Base-by-base conservation (phyloP, 306 rosid species). In the Delonix regia region DNA sequence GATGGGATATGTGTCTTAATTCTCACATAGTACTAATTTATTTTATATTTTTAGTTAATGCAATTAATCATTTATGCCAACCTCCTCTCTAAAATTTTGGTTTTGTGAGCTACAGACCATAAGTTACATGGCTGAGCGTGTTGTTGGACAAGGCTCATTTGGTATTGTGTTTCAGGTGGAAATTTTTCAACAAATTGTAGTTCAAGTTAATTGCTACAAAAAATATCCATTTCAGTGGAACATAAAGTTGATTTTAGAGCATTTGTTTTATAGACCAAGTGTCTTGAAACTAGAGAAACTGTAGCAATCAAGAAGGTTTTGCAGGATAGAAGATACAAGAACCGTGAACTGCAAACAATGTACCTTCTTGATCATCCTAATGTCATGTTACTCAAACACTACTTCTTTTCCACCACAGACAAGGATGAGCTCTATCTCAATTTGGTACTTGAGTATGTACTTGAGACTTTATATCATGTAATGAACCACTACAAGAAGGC, bases 81-180 rank as follows among this genome's bases (percentile, higher is more conserved):
- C 70, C 28, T 39, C 39, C 48, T 62, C 47, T 9, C 55, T n/a
- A 5, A 42, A n/a, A 70, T 8, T 30, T 75, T 63, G 45, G 13
- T n/a, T 48, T 30, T 19, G 45, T 71, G 22, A 78, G 64, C 41
- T 64, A 62, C 88, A 90, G 92, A 90, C 91, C 15, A 84, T 88
- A 42, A 90, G 95, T 78, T 90, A 88, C 82, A 88, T 90, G 92
- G 95, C 95, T 12, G 95, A 90, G 87, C 92, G 92, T 4, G 84
- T 87, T 65, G 92, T 88, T 52, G 95, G 92, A 44, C 92, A 86
- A 71, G 92, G 95, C 44, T 88, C 92, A 25, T 90, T 90, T 51
- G 95, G 92, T 74, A 88, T 90, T 74, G 92, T 90, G 73, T 90
- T 90, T 83, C 92, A 88, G 89, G 95, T 88, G 76, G 74, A 62